Evolutionary conservation across 306 rosid species (phyloP), one percentile per base, ranked within the genome.

Genomic region (Vachellia pachyceras): DNA sequence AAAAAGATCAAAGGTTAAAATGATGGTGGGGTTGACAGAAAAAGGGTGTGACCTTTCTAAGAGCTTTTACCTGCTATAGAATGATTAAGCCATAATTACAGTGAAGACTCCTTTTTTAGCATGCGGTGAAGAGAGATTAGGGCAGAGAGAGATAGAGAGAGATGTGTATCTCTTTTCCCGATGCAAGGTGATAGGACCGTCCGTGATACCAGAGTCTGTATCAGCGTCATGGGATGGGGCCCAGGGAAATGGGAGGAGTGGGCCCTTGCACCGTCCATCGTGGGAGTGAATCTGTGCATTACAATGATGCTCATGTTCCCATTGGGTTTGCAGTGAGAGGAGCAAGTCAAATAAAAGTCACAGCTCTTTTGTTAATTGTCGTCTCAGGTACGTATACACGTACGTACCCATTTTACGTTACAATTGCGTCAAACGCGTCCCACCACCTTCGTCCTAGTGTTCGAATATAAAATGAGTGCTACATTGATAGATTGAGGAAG

Each of bases 31-130:
- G 76, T 49, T 50, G 85, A 64, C 83, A 36, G 87, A 87, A 84
- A 29, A 29, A 92, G 98, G 73, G 11, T 10, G 42, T 81, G 35
- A 73, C 91, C 97, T 94, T 92, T 92, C 75, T 25, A 50, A 73
- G 86, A 76, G 25, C 37, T 72, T 85, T 72, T 84, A 81, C 82
- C 81, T 73, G 85, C 75, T 13, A 72, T 33, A 61, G 85, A 86
- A 91, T 94, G 97, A 90, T 94, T 91, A 85, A 73, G 80, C 86
- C 67, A 92, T 91, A 89, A 87, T 92, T 88, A 91, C 87, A 83
- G 82, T 7, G 65, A 61, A 79, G 58, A 52, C 57, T 17, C 14
- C 78, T 66, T 76, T 75, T 76, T 86, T 79, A 79, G 86, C 88
- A 84, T 79, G 86, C 78, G 74, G 23, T 58, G 3, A 14, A 89